phyloP scores from a whole-genome alignment of 371 early-diverging fungal species.

The Rhizopus sp. region DNA sequence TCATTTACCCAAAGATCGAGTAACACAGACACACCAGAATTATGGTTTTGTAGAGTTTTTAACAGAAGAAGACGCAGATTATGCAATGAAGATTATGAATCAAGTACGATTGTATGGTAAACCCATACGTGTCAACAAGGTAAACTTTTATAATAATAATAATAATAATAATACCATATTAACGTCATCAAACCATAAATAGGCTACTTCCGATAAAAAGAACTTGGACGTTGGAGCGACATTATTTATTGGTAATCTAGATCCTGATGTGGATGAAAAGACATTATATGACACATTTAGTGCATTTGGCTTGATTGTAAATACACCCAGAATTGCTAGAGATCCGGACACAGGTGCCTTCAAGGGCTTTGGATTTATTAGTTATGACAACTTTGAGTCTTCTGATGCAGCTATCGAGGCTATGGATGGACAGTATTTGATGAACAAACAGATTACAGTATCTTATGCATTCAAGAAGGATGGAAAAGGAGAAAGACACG shows the following conservation, averaged over 20 bases:
- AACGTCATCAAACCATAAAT: background rate
- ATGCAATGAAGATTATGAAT: constrained; percentile 96
- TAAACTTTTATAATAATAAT: constrained; percentile 16
- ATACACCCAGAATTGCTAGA: constrained; percentile 87
- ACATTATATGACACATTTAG: constrained; percentile 94
- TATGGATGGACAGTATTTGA: constrained; percentile 96
- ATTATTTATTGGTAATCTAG: constrained; percentile 95
- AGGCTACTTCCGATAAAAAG: constrained; percentile 89
- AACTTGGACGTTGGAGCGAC: constrained; percentile 95
- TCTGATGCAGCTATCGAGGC: constrained; percentile 96
- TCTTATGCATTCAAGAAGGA: constrained; percentile 97
- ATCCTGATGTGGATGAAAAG: constrained; percentile 94
- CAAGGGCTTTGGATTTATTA: constrained; percentile 95
- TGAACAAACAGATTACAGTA: constrained; percentile 90
- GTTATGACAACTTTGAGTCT: constrained; percentile 93
- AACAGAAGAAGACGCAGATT: constrained; percentile 95
- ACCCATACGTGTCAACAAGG: constrained; percentile 96
- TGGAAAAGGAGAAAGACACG: constrained; percentile 97
- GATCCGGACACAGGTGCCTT: constrained; percentile 88
- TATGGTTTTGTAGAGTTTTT: constrained; percentile 97
- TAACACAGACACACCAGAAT: constrained; percentile 93
- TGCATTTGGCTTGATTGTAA: constrained; percentile 90
- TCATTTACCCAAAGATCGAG: constrained; percentile 96
- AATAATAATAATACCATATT: too few relatives aligned
- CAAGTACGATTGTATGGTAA: constrained; percentile 94